Evolutionary conservation across 495 filamentous ascomycete species (phyloP), one percentile per base, ranked within the genome.

Genomic region (Friedmanniomyces endolithicus): DNA sequence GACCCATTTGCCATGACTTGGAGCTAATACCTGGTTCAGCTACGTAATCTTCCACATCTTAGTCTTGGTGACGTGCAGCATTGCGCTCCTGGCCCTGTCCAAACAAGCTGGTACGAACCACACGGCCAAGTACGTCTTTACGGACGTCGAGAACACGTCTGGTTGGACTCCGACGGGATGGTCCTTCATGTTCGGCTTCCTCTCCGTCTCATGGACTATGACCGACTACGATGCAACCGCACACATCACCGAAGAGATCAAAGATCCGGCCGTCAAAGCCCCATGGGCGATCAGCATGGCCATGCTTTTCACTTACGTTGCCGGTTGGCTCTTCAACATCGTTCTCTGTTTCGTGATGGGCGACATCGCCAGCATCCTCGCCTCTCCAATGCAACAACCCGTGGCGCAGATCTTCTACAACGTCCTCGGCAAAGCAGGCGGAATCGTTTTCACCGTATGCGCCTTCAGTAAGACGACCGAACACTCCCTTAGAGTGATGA

Each of bases 381-480:
- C 50, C 33, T 73, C 68, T 16, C 65, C 66, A 0, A 70, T 78
- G 56, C 71, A 67, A 3, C 81, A 84, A 60, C 80, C 81, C 6
- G 80, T 84, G 1, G 80, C 78, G 0, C 80, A 83, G 55, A 75
- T 84, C 54, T 84, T 79, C 70, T 79, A 77, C 66, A 76, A 81
- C 63, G 72, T 70, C 53, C 74, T 82, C 53, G 81, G 81, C 50
- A 76, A 74, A 48, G 65, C 56, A 4, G 78, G 78, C 24, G 79
- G 78, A 11, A 75, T 83, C 60, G 71, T 79, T 66, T 84, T 76
- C 62, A 80, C 78, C 22, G 71, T 83, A 49, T 74, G 69, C 46
- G 80, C 75, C 25, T 76, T 81, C 58, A 64, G n/a, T n/a, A n/a
- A n/a, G n/a, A n/a, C n/a, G n/a, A n/a, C n/a, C n/a, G n/a, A n/a